phyloP scores from a whole-genome alignment of 345 rosid species.

The Pistacia vera region DNA sequence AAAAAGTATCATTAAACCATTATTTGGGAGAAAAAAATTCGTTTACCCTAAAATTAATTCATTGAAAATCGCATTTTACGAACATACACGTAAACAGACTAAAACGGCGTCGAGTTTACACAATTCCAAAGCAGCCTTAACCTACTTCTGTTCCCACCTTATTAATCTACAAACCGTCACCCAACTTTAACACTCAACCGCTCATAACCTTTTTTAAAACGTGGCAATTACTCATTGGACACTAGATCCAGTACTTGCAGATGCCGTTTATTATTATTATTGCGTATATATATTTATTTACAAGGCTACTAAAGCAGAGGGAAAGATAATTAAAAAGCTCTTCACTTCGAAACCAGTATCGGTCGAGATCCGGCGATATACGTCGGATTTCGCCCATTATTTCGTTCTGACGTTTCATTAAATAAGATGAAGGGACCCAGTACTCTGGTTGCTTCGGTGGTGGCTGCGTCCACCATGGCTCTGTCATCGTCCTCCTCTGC shows the following conservation, averaged over 20 bases:
- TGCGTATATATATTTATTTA: no score
- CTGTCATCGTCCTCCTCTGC: slow-evolving; percentile 41
- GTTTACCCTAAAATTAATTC: no score
- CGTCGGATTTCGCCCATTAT: slow-evolving; percentile 37
- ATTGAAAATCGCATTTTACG: no score
- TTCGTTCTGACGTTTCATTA: background rate
- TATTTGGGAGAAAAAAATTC: no score
- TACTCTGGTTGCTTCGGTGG: slow-evolving; percentile 42
- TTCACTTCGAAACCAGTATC: no score
- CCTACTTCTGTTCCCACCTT: background rate
- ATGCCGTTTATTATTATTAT: no score
- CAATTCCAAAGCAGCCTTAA: slow-evolving; percentile 14
- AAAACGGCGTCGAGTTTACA: slow-evolving; percentile 16
- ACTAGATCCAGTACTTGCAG: no score
- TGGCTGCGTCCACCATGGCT: slow-evolving; percentile 58
- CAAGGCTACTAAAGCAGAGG: background rate
- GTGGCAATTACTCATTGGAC: background rate
- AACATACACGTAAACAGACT: no score
- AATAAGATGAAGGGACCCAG: slow-evolving; percentile 42
- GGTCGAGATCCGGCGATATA: slow-evolving; percentile 44
- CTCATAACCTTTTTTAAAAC: background rate
- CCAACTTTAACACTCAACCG: background rate
- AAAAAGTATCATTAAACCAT: no score
- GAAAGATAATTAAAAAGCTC: background rate
- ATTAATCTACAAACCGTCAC: background rate